These are phyloP conservation scores for Parasarocladium wereldwijsianum DNA, from an alignment of 2,329 filamentous ascomycete species.

Conservation along the genomic window DNA sequence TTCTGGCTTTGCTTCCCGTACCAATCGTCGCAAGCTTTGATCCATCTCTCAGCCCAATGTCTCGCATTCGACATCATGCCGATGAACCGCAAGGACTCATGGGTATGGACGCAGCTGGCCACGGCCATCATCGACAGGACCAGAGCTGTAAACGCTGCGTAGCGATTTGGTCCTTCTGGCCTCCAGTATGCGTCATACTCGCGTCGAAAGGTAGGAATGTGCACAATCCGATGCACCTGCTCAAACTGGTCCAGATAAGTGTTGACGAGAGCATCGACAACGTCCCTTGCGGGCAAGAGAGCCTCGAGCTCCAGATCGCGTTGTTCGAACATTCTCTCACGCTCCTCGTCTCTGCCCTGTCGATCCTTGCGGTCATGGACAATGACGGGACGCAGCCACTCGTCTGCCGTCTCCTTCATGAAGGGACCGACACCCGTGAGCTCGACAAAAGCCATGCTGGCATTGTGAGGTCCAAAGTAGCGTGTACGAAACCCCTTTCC, in stretches of 20 bases:
- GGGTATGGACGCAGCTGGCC: slow-evolving; percentile 40
- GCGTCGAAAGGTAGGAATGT: slow-evolving; percentile 42
- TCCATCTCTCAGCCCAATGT: slow-evolving; percentile 39
- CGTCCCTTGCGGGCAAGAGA: slow-evolving; percentile 30
- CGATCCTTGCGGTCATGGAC: slow-evolving; percentile 41
- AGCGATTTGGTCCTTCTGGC: slow-evolving; percentile 23
- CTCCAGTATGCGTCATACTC: slow-evolving; percentile 43
- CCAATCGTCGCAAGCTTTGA: slow-evolving; percentile 40
- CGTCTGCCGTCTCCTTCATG: slow-evolving; percentile 47
- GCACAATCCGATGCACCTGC: slow-evolving; percentile 40
- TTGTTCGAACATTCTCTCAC: slow-evolving; percentile 32
- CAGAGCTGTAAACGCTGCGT: slow-evolving; percentile 40
- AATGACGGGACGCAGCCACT: slow-evolving; percentile 44
- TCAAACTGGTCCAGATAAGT: slow-evolving; percentile 41
- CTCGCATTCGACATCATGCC: slow-evolving; percentile 44
- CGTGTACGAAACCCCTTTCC: slow-evolving; percentile 45
- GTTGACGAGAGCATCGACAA: slow-evolving; percentile 31
- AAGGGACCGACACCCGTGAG: slow-evolving; percentile 42
- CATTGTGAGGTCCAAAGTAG: slow-evolving; percentile 46
- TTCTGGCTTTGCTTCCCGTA: slow-evolving; percentile 42
- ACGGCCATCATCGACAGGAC: slow-evolving; percentile 45
- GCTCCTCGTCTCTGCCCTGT: slow-evolving; percentile 34
- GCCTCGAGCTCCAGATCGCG: slow-evolving; percentile 34
- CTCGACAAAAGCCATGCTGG: slow-evolving; percentile 45
- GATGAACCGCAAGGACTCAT: slow-evolving; percentile 37